Conservation (phyloP, 208 protist genomes). For the Tritrichomonas musculus region DNA sequence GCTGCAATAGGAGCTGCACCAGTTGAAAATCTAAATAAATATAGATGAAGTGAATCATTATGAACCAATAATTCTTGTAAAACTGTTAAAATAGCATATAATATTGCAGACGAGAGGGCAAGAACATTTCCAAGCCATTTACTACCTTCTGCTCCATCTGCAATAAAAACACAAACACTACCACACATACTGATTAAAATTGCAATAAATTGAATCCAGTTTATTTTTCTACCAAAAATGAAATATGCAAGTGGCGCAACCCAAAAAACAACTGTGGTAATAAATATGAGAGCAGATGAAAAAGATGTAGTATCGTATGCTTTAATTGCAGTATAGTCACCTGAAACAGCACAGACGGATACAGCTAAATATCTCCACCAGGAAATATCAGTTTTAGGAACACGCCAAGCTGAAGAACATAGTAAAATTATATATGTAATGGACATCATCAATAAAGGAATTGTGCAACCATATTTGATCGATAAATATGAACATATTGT, state of each 20-base stretch:
- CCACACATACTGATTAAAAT: background rate
- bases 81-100: background rate
- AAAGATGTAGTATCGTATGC: background rate
- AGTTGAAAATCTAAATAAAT: background rate
- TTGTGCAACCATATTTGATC: background rate
- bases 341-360: background rate
- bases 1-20: background rate
- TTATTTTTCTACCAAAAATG: background rate
- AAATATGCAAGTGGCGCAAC: background rate
- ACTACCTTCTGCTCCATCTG: background rate
- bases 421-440: background rate
- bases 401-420: too few species aligned
- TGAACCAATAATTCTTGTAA: background rate
- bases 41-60: background rate
- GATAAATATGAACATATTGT: background rate
- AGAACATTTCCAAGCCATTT: conserved; percentile 14
- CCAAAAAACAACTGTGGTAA: conserved; percentile 6
- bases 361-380: background rate
- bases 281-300: background rate
- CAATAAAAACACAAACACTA: background rate
- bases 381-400: background rate
- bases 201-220: background rate
- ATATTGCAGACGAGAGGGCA: background rate
- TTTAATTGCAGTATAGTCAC: background rate
- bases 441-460: background rate